Evolutionary conservation across 306 rosid species (phyloP).

Genomic region (Bauhinia variegata): DNA sequence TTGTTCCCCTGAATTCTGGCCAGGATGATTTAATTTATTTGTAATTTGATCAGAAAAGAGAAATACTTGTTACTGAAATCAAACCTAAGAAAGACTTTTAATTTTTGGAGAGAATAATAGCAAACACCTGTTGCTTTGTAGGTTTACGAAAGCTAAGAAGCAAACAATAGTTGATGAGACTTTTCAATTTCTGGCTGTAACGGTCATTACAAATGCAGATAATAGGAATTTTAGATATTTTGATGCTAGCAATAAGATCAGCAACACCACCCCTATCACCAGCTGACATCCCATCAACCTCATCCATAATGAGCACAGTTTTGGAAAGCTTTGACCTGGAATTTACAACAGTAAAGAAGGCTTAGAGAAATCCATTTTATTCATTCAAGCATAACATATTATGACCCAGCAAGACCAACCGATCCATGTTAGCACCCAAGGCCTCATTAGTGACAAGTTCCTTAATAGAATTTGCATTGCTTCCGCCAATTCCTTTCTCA

Average conservation of each 20-base stretch:
- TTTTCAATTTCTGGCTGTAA: conserved; percentile 93
- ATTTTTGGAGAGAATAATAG: not conserved
- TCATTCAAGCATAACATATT: conserved; percentile 20
- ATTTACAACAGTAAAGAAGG: conserved; percentile 34
- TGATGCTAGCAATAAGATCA: conserved; percentile 92
- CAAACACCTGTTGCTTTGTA: conserved; percentile 86
- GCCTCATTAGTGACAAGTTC: conserved; percentile 78
- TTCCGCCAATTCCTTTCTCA: conserved; percentile 87
- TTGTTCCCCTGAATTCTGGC: no score
- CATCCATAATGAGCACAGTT: conserved; percentile 96
- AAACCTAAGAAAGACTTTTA: no score
- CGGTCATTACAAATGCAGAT: conserved; percentile 98
- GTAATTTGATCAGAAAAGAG: no score
- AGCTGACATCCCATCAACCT: conserved; percentile 99
- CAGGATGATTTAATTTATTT: no score
- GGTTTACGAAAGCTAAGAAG: conserved; percentile 90
- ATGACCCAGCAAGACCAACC: conserved; percentile 59
- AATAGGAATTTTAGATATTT: conserved; percentile 88
- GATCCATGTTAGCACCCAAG: conserved; percentile 51
- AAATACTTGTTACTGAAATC: no score
- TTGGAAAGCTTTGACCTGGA: conserved; percentile 73
- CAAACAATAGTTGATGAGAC: conserved; percentile 93
- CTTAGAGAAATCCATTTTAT: conserved; percentile 23
- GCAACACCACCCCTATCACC: conserved; percentile 99
- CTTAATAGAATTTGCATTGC: conserved; percentile 84